Evolutionary conservation across 768 basidiomycete species (phyloP).

Genomic region (Suillus bovinus): DNA sequence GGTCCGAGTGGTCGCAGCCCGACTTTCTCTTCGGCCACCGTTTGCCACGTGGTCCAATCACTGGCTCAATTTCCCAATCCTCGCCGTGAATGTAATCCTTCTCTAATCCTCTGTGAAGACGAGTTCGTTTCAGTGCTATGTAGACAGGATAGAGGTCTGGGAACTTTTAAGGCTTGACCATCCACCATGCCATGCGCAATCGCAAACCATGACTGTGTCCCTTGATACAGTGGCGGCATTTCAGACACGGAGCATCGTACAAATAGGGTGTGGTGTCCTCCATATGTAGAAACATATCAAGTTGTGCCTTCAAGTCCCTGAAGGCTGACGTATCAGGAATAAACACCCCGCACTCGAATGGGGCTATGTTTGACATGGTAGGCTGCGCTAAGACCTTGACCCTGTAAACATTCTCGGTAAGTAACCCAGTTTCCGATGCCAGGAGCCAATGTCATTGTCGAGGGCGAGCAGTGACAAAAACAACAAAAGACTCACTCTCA

Average conservation of each 20-base stretch:
- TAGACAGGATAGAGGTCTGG: background rate
- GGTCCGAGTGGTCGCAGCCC: background rate
- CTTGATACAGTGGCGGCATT: background rate
- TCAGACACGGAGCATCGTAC: background rate
- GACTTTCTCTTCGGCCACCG: slow-evolving; percentile 66
- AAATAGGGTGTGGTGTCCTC: background rate
- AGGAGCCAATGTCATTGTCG: no score
- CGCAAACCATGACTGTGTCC: background rate
- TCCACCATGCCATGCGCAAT: background rate
- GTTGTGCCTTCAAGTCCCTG: background rate
- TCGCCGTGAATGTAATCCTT: slow-evolving; percentile 97
- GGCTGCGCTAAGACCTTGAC: no score
- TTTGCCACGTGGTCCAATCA: slow-evolving; percentile 72
- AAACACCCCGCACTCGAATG: background rate
- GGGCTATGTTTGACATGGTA: background rate
- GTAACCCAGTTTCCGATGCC: no score
- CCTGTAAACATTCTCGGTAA: no score
- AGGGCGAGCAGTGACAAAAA: no score
- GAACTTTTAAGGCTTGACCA: background rate
- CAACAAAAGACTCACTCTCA: no score
- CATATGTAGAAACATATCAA: no score
- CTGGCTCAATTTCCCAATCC: slow-evolving; percentile 88
- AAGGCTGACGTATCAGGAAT: background rate
- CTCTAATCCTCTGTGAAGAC: slow-evolving; percentile 63
- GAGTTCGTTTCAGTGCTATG: slow-evolving; percentile 82